These are phyloP conservation scores for Candida hispaniensis DNA, from an alignment of 805 yeast genomes.

Conservation along the genomic window DNA sequence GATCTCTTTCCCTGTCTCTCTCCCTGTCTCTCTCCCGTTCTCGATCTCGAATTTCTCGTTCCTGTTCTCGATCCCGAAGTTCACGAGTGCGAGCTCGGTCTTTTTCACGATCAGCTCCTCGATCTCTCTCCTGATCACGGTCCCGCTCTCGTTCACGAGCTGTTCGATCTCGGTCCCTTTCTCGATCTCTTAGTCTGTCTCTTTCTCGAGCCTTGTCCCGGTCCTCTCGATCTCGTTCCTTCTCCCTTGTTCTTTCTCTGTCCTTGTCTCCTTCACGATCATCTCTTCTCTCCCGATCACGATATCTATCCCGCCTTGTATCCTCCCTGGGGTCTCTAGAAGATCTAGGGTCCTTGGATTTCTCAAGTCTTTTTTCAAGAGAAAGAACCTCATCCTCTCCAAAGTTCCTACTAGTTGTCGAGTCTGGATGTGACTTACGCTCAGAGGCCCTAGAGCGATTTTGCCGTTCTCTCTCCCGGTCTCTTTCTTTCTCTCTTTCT, in stretches of 20 bases:
- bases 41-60: constrained; percentile 6
- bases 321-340: no score
- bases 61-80: constrained; percentile 1
- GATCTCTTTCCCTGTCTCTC: constrained; percentile 1
- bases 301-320: no score
- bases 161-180: constrained; percentile 14
- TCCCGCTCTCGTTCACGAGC: constrained; percentile 17
- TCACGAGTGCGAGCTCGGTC: constrained; percentile 17
- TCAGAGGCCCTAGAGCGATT: no score
- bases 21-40: constrained; percentile 1
- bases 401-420: no score
- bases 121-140: constrained; percentile 7
- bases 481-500: no score
- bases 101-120: constrained; percentile 1
- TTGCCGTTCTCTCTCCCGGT: no score
- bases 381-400: constrained; percentile 16
- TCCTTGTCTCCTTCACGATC: no score
- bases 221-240: constrained; percentile 2
- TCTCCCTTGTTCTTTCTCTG: constrained; percentile 9
- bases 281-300: no score
- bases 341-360: constrained; percentile 7
- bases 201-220: constrained; percentile 14
- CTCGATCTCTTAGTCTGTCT: constrained; percentile 1
- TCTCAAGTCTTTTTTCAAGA: constrained; percentile 19
- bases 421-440: no score